Base-by-base conservation (phyloP, 148 eudicot genomes). In the Rheum nobile region DNA sequence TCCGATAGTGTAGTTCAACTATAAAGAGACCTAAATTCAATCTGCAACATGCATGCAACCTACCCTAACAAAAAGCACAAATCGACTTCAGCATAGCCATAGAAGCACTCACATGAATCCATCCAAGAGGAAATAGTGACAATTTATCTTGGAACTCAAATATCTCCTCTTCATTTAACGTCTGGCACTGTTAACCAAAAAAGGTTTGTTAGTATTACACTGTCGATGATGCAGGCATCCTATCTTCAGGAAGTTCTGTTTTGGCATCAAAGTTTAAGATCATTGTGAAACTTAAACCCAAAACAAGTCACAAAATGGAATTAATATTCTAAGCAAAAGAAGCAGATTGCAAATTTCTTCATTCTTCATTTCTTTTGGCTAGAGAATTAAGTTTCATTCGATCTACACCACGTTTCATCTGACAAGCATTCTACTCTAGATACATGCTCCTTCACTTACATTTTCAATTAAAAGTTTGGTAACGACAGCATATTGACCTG, bases 81-180 rank as follows among this genome's bases (percentile, higher is more conserved):
- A 50, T 11, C 31, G 43, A 41, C 34, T 48, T 35, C 41, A 29
- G 29, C 29, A 57, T 28, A 72, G 48, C 46, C 24, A 38, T 63
- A 72, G 68, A 68, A 78, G 48, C 39, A 85, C 99, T 88, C 76
- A 95, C 99, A 74, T 95, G 99, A 79, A 95, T 95, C 99, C 99
- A 95, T 42, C 99, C 96, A 73, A 95, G 99, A 42, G 89, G 96
- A 75, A 95, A 92, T 65, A 95, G 88, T 31, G 99, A 95, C 32
- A 75, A 71, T 75, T 79, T 87, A 86, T 95, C 99, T 81, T 95
- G 99, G 83, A 89, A 92, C 80, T 95, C 99, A 77, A 91, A 95
- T 24, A 95, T 88, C 74, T 95, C 97, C 81, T 95, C 99, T 88
- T 95, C 99, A 59, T 88, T 95, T 73, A 88, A 74, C 26, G 97